Conservation (phyloP, 768 basidiomycete species). For the Naganishia vishniacii region DNA sequence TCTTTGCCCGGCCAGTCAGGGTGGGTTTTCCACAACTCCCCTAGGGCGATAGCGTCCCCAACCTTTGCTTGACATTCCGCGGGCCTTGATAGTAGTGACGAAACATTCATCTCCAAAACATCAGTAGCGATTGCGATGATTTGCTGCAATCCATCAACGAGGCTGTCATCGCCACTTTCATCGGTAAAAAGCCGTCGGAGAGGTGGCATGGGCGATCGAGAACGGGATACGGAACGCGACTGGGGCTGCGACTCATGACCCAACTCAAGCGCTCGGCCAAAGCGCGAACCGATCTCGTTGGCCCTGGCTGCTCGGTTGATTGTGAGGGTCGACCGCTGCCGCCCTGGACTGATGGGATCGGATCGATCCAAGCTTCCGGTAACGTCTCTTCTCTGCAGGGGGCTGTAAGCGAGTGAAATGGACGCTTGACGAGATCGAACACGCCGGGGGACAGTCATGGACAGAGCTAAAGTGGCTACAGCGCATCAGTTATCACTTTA, state of each 20-base stretch:
- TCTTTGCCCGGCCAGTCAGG: slow-evolving; percentile 95
- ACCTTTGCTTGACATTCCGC: slow-evolving; percentile 81
- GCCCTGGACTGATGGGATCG: slow-evolving; percentile 15
- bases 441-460: slow-evolving; percentile 34
- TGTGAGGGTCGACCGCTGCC: slow-evolving; percentile 5
- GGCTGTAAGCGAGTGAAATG: slow-evolving; percentile 41
- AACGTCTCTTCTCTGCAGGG: slow-evolving; percentile 27
- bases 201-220: slow-evolving; percentile 70
- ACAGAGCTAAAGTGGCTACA: slow-evolving; percentile 27
- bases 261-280: slow-evolving; percentile 22
- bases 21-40: slow-evolving; percentile 94
- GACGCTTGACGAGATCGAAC: slow-evolving; percentile 38
- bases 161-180: slow-evolving; percentile 27
- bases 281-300: slow-evolving; percentile 14
- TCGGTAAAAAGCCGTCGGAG: slow-evolving; percentile 17
- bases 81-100: slow-evolving; percentile 76
- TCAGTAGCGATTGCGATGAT: slow-evolving; percentile 91
- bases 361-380: background rate
- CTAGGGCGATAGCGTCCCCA: slow-evolving; percentile 81
- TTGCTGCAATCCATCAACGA: slow-evolving; percentile 61
- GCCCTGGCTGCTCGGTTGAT: slow-evolving; percentile 5
- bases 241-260: slow-evolving; percentile 36
- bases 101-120: slow-evolving; percentile 79
- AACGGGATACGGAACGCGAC: slow-evolving; percentile 85
- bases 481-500: background rate